Evolutionary conservation across 2,329 filamentous ascomycete species (phyloP).

Genomic region (Fusarium vanettenii): DNA sequence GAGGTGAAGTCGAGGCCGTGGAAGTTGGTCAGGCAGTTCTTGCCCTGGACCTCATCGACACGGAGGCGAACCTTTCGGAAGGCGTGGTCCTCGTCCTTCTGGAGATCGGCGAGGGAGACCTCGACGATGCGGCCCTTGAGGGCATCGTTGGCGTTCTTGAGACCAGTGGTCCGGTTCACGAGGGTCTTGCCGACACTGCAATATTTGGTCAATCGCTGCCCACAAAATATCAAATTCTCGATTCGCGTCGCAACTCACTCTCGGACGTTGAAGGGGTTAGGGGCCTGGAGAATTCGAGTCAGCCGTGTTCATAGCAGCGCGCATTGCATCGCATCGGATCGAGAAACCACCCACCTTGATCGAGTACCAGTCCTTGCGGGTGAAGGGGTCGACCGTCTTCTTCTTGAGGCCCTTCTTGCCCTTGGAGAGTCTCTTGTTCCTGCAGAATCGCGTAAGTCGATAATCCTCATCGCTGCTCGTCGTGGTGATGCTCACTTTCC

Average conservation of each 20-base stretch:
- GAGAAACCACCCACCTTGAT: conserved; percentile 75
- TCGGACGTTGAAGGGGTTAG: conserved; percentile 93
- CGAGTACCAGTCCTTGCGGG: conserved; percentile 99
- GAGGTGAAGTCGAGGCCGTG: conserved; percentile 99
- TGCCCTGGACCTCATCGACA: conserved; percentile 98
- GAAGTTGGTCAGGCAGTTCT: conserved; percentile 99
- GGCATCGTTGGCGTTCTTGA: conserved; percentile 99
- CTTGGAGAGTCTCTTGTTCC: conserved; percentile 99
- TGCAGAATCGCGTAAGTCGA: conserved; percentile 51
- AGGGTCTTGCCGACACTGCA: conserved; percentile 98
- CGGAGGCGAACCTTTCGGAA: conserved; percentile 99
- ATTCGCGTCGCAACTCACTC: conserved; percentile 76
- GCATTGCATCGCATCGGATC: background rate
- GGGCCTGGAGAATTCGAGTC: conserved; percentile 69
- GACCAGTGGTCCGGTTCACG: conserved; percentile 98
- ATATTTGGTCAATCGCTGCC: conserved; percentile 34
- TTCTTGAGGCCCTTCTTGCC: conserved; percentile 99
- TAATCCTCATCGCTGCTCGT: conserved; percentile 1
- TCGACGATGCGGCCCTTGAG: conserved; percentile 99
- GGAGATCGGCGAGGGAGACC: conserved; percentile 97
- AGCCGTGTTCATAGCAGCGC: conserved; percentile 19
- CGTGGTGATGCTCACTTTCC: conserved; percentile 62
- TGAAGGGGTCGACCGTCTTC: conserved; percentile 97
- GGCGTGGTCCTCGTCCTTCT: conserved; percentile 99
- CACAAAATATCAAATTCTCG: conserved; percentile 28